Conservation (phyloP, 2,329 filamentous ascomycete genomes). For the Aspergillus hortae region DNA sequence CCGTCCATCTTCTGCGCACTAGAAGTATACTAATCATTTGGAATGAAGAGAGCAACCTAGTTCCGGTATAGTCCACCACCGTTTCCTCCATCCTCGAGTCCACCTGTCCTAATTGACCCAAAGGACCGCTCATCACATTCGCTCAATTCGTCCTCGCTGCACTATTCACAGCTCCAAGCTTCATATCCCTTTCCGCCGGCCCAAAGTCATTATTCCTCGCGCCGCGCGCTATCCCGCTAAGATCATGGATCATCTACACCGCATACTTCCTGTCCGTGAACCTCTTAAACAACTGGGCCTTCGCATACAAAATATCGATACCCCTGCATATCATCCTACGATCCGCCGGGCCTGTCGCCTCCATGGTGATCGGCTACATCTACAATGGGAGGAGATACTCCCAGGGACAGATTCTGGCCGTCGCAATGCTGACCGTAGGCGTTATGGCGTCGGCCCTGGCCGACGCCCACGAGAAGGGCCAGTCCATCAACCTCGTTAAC, state of each 20-base stretch:
- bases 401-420: slow-evolving; percentile 72
- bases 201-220: slow-evolving; percentile 69
- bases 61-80: slow-evolving; percentile 58
- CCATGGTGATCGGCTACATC: slow-evolving; percentile 83
- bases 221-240: slow-evolving; percentile 74
- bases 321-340: slow-evolving; percentile 95
- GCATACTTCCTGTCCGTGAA: slow-evolving; percentile 90
- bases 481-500: slow-evolving; percentile 38
- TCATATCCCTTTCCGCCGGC: slow-evolving; percentile 60
- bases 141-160: slow-evolving; percentile 85
- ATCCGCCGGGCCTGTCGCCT: slow-evolving; percentile 92
- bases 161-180: slow-evolving; percentile 70
- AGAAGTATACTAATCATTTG: slow-evolving; percentile 8
- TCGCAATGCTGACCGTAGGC: slow-evolving; percentile 77
- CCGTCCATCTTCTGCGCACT: background rate
- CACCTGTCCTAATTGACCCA: background rate
- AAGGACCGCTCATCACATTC: slow-evolving; percentile 81
- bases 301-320: slow-evolving; percentile 93
- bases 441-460: slow-evolving; percentile 87
- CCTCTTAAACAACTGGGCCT: slow-evolving; percentile 94
- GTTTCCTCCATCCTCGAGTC: background rate
- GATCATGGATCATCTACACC: slow-evolving; percentile 84
- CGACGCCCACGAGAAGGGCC: slow-evolving; percentile 76
- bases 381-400: slow-evolving; percentile 79
- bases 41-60: slow-evolving; percentile 70